Evolutionary conservation across 805 yeast species (phyloP).

Genomic region (Saccharomycopsis guyanensis): DNA sequence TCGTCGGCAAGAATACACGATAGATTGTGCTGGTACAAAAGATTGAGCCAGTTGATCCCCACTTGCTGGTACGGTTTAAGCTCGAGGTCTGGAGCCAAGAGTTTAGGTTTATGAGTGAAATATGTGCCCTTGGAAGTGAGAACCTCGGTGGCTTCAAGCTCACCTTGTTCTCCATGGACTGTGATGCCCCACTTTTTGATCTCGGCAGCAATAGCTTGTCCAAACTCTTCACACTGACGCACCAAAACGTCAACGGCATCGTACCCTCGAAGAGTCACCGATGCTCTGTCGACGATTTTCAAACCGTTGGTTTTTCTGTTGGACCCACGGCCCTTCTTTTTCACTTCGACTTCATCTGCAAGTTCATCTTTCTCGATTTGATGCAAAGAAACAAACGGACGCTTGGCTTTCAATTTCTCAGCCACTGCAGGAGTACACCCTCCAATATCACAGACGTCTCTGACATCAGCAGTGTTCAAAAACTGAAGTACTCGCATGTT

Average conservation of each 20-base stretch:
- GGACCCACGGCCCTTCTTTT: conserved; percentile 31
- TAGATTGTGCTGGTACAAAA: conserved; percentile 67
- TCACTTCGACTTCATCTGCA: conserved; percentile 28
- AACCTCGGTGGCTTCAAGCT: conserved; percentile 55
- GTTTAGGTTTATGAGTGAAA: conserved; percentile 63
- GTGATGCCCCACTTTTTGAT: conserved; percentile 87
- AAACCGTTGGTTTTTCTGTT: conserved; percentile 60
- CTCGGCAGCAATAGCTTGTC: conserved; percentile 59
- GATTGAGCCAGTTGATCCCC: conserved; percentile 90
- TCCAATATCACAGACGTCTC: conserved; percentile 76
- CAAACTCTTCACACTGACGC: conserved; percentile 71
- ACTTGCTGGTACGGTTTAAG: conserved; percentile 90
- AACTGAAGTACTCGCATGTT: conserved; percentile 54
- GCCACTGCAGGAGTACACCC: conserved; percentile 64
- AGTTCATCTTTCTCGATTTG: conserved; percentile 54
- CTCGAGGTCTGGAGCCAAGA: conserved; percentile 54
- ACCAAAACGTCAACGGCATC: conserved; percentile 92
- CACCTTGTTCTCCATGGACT: conserved; percentile 55
- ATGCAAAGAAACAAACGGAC: conserved; percentile 63
- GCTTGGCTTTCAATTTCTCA: conserved; percentile 45
- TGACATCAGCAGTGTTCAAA: conserved; percentile 65
- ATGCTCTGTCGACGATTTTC: conserved; percentile 62
- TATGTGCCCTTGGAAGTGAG: conserved; percentile 33
- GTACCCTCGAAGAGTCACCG: conserved; percentile 72
- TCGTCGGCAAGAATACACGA: conserved; percentile 97